phyloP scores from a whole-genome alignment of 2,329 filamentous ascomycete species.

The Madurella mycetomatis region DNA sequence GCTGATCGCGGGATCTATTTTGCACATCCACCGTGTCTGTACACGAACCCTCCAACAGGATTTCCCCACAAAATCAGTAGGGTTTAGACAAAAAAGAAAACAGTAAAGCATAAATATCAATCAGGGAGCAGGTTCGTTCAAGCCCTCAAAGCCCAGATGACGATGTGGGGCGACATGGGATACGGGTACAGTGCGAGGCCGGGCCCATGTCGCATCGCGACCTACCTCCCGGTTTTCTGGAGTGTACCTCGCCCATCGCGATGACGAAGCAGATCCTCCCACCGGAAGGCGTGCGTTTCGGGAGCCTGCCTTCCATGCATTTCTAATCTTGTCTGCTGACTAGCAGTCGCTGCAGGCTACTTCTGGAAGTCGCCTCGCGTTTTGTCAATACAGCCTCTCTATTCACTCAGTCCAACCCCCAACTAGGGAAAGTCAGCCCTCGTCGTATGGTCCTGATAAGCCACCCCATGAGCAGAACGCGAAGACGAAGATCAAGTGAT shows the following conservation, averaged over 20 bases:
- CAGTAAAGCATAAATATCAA: background rate
- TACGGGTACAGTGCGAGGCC: background rate
- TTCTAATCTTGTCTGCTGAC: background rate
- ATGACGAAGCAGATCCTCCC: background rate
- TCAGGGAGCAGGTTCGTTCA: background rate
- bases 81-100: constrained; percentile 2
- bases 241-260: background rate
- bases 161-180: constrained; percentile 1
- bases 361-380: too few species aligned
- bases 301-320: background rate
- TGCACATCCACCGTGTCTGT: too few species aligned
- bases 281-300: background rate
- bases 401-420: background rate
- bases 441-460: background rate
- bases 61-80: constrained; percentile 9
- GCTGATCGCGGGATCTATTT: background rate
- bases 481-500: background rate
- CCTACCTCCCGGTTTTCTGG: background rate
- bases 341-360: background rate
- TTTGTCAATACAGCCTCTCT: background rate
- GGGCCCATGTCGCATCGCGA: background rate
- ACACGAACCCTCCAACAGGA: too few species aligned
- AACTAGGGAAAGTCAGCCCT: too few species aligned
- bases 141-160: constrained; percentile 5
- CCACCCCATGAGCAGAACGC: background rate